A percentile compares a stretch with the other conserved stretches of the same genome.
Conservation (phyloP, 2,329 filamentous ascomycete species). For the Aspergillus hortae region DNA sequence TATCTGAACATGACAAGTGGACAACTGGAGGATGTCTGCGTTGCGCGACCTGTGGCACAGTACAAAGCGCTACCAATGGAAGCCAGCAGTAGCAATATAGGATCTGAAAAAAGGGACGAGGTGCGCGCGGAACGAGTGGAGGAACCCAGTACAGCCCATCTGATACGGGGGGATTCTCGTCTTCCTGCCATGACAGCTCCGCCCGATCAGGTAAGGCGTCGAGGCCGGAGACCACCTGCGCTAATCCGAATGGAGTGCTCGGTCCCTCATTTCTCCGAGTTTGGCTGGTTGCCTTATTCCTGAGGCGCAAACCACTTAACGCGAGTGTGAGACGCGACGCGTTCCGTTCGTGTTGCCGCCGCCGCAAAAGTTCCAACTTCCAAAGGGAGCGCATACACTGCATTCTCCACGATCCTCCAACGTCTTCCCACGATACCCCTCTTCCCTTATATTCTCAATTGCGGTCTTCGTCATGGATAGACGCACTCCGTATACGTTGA, state of each 20-base stretch:
- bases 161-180: constrained; percentile 23
- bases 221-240: constrained; percentile 7
- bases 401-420: constrained; percentile 1
- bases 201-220: constrained; percentile 27
- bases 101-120: background rate
- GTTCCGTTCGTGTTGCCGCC: constrained; percentile 23
- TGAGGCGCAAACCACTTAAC: constrained; percentile 37
- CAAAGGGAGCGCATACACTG: constrained; percentile 4
- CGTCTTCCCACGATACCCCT: constrained; percentile 12
- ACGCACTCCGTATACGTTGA: constrained; percentile 80
- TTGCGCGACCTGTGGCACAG: constrained; percentile 2
- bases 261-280: constrained; percentile 13
- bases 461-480: constrained; percentile 65
- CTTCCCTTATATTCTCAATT: constrained; percentile 13
- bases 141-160: constrained; percentile 5
- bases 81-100: background rate
- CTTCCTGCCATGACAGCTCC: constrained; percentile 20
- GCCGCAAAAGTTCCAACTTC: constrained; percentile 22
- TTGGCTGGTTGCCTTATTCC: constrained; percentile 12
- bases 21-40: constrained; percentile 13
- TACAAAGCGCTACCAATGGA: constrained; percentile 3
- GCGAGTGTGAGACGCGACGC: constrained; percentile 35
- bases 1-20: constrained; percentile 36
- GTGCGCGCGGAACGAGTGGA: background rate
- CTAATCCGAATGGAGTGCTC: constrained; percentile 10